A percentile compares a stretch with the other conserved stretches of the same genome.
Conservation (phyloP, 2,329 filamentous ascomycete species). For the Microcyclospora pomicola region DNA sequence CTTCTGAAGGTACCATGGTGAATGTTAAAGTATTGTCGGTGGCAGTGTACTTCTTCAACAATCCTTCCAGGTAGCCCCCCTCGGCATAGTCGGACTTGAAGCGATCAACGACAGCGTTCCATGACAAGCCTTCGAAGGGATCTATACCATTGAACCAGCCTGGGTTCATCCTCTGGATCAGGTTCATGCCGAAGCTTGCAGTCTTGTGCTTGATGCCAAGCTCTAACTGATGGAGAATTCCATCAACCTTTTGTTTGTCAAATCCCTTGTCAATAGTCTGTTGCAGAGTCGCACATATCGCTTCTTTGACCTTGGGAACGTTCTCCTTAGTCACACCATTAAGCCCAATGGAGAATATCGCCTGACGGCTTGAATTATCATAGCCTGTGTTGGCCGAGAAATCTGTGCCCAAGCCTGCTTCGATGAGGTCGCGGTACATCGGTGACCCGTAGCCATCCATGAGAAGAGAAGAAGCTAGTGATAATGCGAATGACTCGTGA, state of each 20-base stretch:
- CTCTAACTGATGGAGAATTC: constrained; percentile 85
- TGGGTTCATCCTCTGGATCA: constrained; percentile 77
- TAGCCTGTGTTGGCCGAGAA: constrained; percentile 93
- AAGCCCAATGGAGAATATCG: constrained; percentile 80
- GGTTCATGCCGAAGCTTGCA: constrained; percentile 80
- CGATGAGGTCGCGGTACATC: constrained; percentile 75
- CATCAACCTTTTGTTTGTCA: constrained; percentile 79
- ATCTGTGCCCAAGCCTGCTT: constrained; percentile 78
- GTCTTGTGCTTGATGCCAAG: constrained; percentile 93
- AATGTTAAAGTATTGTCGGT: constrained; percentile 81
- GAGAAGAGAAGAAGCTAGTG: constrained; percentile 67
- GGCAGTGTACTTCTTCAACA: constrained; percentile 81
- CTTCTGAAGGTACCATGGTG: constrained; percentile 77
- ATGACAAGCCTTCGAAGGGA: constrained; percentile 79
- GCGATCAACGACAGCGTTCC: constrained; percentile 73
- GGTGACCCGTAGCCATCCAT: constrained; percentile 94
- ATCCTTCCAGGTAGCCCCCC: constrained; percentile 65
- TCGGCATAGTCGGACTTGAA: constrained; percentile 67
- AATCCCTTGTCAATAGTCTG: constrained; percentile 65
- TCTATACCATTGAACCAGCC: constrained; percentile 94
- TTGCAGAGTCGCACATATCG: constrained; percentile 57
- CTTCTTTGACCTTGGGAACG: constrained; percentile 60
- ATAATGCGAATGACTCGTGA: constrained; percentile 76
- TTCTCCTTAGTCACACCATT: constrained; percentile 78
- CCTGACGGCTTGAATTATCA: constrained; percentile 58